Base-by-base conservation (phyloP, 139 green algal genomes). In the Chlamydomonas schloesseri region DNA sequence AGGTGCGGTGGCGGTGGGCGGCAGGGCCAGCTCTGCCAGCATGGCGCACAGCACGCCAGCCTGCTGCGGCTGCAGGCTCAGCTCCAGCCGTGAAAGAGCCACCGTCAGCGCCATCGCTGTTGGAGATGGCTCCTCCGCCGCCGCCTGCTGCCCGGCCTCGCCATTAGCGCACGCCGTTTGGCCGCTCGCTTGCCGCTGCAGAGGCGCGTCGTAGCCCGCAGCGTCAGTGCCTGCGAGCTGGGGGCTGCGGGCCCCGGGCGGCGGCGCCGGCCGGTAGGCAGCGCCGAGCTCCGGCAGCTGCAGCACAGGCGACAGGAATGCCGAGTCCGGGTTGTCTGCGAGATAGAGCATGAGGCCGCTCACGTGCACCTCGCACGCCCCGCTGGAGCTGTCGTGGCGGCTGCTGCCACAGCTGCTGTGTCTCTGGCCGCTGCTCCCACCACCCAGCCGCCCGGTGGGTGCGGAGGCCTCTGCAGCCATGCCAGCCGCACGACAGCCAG, bases 271-370 rank as follows among this genome's bases (percentile, higher is more conserved):
- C 8, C 11, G 29, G 57, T 62, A 47, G 37, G 21, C 6, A 1
- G 62, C 60, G 58, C 55, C 10, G 0, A 85, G 46, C 47, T 76
- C 31, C 0, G 81, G 81, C 33, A 79, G 65, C 34, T 80, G 81
- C 69, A 87, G 50, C 55, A 79, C 69, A 0, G 81, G 81, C 21
- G 81, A 87, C 28, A 87, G 53, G 69, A 72, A 87, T n/a, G 81
- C 81, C 8, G 81, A 87, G 68, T 87, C 81, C 8, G 69, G 53
- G 70, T 79, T 87, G 36, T 87, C 81, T 3, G 81, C 81, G 4
- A 87, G 69, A 34, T 71, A 71, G 23, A 78, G 26, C 50, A 77
- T 24, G 50, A 86, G 31, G 33, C 68, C 80, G 20, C 6, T 6
- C 34, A 86, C 13, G 3, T 34, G 6, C 60, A 73, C n/a, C 67